Base-by-base conservation (phyloP, 2,329 filamentous ascomycete species). In the Plectosphaerella cucumerina region DNA sequence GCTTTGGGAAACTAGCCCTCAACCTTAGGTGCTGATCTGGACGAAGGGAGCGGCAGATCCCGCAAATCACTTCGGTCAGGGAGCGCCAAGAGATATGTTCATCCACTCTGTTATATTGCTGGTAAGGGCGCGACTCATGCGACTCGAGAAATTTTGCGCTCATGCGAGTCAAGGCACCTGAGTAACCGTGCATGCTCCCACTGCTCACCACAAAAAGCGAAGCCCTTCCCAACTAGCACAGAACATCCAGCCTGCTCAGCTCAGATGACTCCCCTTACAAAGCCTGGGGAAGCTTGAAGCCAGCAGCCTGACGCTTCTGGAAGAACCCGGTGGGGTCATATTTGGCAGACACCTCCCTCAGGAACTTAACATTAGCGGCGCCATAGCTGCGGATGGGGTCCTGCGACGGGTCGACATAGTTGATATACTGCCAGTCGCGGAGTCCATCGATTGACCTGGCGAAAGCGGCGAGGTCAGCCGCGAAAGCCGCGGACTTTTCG, bases 361-460 rank as follows among this genome's bases (percentile, higher is more conserved):
- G 50, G 22, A 58, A 59, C 15, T 59, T 53, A 8, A 72, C 44
- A 34, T 69, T 72, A 8, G 61, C 59, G 5, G 54, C 49, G 2
- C 71, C 70, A 51, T 72, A 75, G 2, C 61, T 58, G 8, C 49
- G 47, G 15, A 74, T 56, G 1, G 68, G 65, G 44, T 68, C 58
- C 57, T 75, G 70, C 22, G 58, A 61, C 5, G 55, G 51, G 33
- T 66, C 62, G 3, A 70, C 70, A 44, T 76, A 75, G 56, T 76
- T 75, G 34, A 75, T 59, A 54, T 73, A 76, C 22, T 75, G 70
- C 47, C 77, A 80, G 47, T 3, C 62, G 67, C 17, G 68, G 31
- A 53, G 49, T 14, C 43, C 52, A 41, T 48, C 39, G 18, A 52
- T 43, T 4, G 53, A 50, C 11, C 18, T n/a, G 9, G 53, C 50